Evolutionary conservation across 1,139 yeast species (phyloP).

Genomic region (Zhuliangozyma parablackwelliae): DNA sequence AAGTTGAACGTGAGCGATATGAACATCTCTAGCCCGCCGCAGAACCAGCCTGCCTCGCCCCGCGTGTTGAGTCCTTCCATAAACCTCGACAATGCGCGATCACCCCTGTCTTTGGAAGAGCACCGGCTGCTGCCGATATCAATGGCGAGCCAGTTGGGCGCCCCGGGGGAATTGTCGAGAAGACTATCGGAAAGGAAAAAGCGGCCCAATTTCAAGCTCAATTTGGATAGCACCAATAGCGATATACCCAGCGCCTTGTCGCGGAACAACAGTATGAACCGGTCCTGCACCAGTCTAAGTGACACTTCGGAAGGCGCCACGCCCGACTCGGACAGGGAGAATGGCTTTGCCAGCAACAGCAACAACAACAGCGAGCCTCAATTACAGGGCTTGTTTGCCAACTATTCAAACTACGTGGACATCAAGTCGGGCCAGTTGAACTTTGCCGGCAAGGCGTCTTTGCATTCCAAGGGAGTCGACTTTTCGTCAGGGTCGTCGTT

Average conservation of each 20-base stretch:
- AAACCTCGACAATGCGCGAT: not conserved
- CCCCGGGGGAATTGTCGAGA: conserved; percentile 33
- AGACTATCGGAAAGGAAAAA: conserved; percentile 34
- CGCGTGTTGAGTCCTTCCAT: conserved; percentile 13
- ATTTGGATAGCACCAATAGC: conserved; percentile 17
- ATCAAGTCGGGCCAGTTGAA: conserved; percentile 87
- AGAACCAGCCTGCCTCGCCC: conserved; percentile 5
- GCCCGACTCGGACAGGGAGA: conserved; percentile 5
- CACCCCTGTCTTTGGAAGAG: conserved; percentile 3
- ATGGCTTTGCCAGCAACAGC: conserved; percentile 2
- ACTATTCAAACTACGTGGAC: conserved; percentile 83
- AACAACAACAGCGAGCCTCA: conserved; percentile 9
- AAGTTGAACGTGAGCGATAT: conserved; percentile 39
- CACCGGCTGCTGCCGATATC: not conserved
- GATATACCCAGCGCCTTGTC: conserved; percentile 5
- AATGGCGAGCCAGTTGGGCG: conserved; percentile 13
- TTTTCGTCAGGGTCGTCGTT: conserved; percentile 86
- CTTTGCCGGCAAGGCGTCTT: conserved; percentile 88
- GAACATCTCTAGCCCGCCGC: conserved; percentile 3
- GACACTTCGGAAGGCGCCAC: conserved; percentile 4
- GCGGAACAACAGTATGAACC: conserved; percentile 5
- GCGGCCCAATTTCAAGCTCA: conserved; percentile 38
- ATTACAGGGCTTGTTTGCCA: conserved; percentile 64
- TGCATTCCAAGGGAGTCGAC: conserved; percentile 88
- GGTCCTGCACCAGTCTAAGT: conserved; percentile 6